These are phyloP conservation scores for Barnettozyma botsteinii DNA, from an alignment of 805 yeast species.

Conservation along the genomic window DNA sequence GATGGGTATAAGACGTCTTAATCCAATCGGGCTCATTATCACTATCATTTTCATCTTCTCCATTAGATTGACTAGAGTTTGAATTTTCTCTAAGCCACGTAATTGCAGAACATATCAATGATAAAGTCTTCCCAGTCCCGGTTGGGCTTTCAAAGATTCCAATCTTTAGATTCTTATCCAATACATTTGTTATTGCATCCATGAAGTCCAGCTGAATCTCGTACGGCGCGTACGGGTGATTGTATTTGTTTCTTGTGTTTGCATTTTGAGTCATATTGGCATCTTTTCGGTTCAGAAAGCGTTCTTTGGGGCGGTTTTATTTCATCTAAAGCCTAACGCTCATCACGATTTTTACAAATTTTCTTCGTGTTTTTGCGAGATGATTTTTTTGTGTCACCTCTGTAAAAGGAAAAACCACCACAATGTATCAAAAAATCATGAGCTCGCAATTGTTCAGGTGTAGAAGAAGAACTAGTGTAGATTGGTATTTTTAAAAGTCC, in stretches of 20 bases:
- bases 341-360: background rate
- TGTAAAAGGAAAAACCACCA: background rate
- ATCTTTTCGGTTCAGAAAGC: too few relatives aligned
- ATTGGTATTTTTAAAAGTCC: too few relatives aligned
- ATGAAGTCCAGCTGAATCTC: slow-evolving; percentile 71
- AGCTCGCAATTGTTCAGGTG: too few relatives aligned
- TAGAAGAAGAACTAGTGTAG: too few relatives aligned
- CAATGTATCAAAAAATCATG: too few relatives aligned
- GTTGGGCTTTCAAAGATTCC: slow-evolving; percentile 92
- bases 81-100: slow-evolving; percentile 61
- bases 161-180: slow-evolving; percentile 50
- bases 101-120: slow-evolving; percentile 78
- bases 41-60: slow-evolving; percentile 35
- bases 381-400: background rate
- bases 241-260: slow-evolving; percentile 28
- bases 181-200: slow-evolving; percentile 63
- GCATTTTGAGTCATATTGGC: slow-evolving; percentile 5
- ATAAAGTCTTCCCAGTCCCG: slow-evolving; percentile 89
- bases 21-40: slow-evolving; percentile 74
- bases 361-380: background rate
- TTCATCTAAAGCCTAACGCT: too few relatives aligned
- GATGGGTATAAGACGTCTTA: slow-evolving; percentile 32
- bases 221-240: slow-evolving; percentile 83
- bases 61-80: slow-evolving; percentile 15
- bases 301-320: too few relatives aligned